A percentile compares a stretch with the other conserved stretches of the same genome.
Evolutionary conservation across 306 rosid genomes (phyloP).

Genomic region (Urtica urens): DNA sequence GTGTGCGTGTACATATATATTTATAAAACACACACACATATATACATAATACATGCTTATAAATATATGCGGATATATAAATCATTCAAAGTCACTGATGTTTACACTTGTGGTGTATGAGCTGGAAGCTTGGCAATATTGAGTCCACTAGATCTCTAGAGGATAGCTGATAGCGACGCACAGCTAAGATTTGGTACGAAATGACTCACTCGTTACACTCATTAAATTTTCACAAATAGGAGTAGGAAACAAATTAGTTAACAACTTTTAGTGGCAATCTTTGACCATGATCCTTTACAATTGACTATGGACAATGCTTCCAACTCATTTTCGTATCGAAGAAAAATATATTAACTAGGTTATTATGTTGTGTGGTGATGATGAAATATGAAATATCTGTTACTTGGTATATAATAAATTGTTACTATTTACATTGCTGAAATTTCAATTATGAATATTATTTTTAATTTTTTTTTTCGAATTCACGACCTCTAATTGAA

Average conservation of each 20-base stretch:
- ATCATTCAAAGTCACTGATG: background rate
- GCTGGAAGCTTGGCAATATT: conserved; percentile 22
- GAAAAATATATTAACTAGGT: background rate
- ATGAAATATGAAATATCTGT: too few relatives aligned
- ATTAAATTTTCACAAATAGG: background rate
- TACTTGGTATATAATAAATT: too few relatives aligned
- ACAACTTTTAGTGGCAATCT: background rate
- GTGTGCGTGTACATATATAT: too few relatives aligned
- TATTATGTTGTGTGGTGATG: conserved; percentile 14
- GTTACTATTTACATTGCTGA: too few relatives aligned
- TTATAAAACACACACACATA: background rate
- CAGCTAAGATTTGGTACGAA: conserved; percentile 23
- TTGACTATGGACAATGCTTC: conserved; percentile 17
- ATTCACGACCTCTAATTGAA: too few relatives aligned
- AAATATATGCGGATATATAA: background rate
- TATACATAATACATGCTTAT: background rate
- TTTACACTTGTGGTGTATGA: conserved; percentile 22
- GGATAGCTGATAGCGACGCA: conserved; percentile 21
- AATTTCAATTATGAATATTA: too few relatives aligned
- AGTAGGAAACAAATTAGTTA: background rate
- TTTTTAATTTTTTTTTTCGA: too few relatives aligned
- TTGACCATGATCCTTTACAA: conserved; percentile 13
- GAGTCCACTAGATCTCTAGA: conserved; percentile 7
- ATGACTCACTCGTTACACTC: background rate
- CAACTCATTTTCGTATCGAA: conserved; percentile 18